These are phyloP conservation scores for Avena eriantha DNA, from an alignment of 176 grass and related monocot genomes.

Conservation along the genomic window DNA sequence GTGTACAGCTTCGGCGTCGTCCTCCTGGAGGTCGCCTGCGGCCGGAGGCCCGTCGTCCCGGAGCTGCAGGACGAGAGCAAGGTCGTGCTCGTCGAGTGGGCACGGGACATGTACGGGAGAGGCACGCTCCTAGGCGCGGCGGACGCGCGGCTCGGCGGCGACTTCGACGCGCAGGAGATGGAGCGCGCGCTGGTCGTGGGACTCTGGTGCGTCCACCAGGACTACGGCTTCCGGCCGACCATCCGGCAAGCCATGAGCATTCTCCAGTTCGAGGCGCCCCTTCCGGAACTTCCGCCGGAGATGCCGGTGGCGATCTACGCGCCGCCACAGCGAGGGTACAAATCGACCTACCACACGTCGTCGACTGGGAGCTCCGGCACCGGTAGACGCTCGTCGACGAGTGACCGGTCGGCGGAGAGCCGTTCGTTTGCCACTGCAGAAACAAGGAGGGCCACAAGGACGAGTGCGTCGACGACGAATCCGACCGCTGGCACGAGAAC, in stretches of 20 bases:
- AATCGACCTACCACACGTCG: neutral
- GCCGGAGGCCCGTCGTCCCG: neutral
- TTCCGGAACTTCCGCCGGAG: slow-evolving; percentile 19
- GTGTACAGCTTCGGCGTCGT: slow-evolving; percentile 4
- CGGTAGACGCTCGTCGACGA: neutral
- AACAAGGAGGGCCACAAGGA: neutral
- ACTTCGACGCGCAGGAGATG: neutral
- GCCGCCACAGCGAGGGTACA: neutral
- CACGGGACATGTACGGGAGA: neutral
- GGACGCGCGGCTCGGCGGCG: neutral
- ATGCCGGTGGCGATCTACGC: slow-evolving; percentile 46
- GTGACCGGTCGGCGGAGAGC: neutral
- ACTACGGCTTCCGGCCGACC: slow-evolving; percentile 17
- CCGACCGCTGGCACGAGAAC: neutral
- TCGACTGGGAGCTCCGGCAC: neutral
- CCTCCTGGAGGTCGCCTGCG: neutral
- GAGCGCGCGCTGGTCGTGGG: neutral
- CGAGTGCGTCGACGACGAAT: neutral
- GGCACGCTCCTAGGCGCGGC: neutral
- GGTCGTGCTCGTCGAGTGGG: neutral
- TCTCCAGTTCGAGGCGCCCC: neutral
- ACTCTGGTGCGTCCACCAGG: neutral
- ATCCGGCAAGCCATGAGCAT: neutral
- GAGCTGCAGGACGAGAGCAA: neutral
- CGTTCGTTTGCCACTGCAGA: neutral